phyloP scores from a whole-genome alignment of 805 yeast species.

The Saccharomycopsis malanga region DNA sequence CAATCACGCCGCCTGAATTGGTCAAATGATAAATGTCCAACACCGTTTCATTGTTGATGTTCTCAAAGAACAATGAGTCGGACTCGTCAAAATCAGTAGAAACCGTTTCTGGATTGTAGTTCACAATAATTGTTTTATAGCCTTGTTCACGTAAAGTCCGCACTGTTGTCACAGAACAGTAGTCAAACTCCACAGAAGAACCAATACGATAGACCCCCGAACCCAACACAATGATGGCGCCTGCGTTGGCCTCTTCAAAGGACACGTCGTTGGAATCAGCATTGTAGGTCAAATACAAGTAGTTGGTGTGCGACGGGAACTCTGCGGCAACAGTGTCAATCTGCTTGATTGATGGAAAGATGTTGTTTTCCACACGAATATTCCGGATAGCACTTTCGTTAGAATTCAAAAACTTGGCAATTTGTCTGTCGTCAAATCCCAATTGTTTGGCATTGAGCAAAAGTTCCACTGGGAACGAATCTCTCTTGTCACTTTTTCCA shows the following conservation, averaged over 20 bases:
- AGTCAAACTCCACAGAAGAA: constrained; percentile 96
- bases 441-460: constrained; percentile 88
- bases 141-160: constrained; percentile 86
- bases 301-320: constrained; percentile 94
- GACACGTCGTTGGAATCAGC: constrained; percentile 80
- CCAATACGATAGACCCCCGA: constrained; percentile 99
- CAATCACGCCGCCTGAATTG: constrained; percentile 83
- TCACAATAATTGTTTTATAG: constrained; percentile 89
- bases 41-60: constrained; percentile 88
- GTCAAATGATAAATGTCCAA: constrained; percentile 92
- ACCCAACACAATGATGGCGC: constrained; percentile 93
- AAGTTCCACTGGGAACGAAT: constrained; percentile 51
- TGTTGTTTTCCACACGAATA: constrained; percentile 77
- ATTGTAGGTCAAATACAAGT: constrained; percentile 89
- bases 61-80: constrained; percentile 93
- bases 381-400: constrained; percentile 91
- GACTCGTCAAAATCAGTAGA: constrained; percentile 99
- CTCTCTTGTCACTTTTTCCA: constrained; percentile 44
- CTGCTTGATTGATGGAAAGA: constrained; percentile 89
- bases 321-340: constrained; percentile 99
- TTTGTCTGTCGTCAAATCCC: constrained; percentile 95
- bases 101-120: constrained; percentile 97
- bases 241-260: constrained; percentile 57
- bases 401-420: constrained; percentile 80
- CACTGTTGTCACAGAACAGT: constrained; percentile 98